A percentile compares a stretch with the other conserved stretches of the same genome.
phyloP scores from a whole-genome alignment of 2,329 filamentous ascomycete species.

The Pseudonectria buxi region DNA sequence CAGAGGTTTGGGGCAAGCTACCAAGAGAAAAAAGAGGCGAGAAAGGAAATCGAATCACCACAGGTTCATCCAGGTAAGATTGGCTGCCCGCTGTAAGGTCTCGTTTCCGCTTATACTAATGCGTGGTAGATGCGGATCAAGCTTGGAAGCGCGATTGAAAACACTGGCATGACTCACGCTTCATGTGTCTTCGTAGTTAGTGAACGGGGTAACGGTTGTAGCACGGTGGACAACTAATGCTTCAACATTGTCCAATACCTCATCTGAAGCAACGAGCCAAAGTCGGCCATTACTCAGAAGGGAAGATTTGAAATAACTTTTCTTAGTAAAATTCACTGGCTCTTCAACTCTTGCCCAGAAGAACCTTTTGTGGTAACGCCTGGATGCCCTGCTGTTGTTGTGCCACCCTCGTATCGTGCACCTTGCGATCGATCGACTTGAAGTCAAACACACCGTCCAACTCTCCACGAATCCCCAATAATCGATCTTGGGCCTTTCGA shows the following conservation, averaged over 20 bases:
- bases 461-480: constrained; percentile 39
- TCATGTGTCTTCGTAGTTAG: too few species aligned
- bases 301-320: too few species aligned
- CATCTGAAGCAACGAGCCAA: too few species aligned
- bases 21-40: constrained; percentile 35
- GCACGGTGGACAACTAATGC: too few species aligned
- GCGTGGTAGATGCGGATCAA: constrained; percentile 16
- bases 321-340: too few species aligned
- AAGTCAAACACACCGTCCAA: constrained; percentile 49
- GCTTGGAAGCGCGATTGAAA: constrained; percentile 13
- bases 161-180: too few species aligned
- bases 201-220: too few species aligned
- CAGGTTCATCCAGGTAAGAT: constrained; percentile 35
- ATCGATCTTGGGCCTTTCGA: constrained; percentile 45
- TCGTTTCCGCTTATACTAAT: constrained; percentile 2
- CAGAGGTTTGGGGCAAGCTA: constrained; percentile 39
- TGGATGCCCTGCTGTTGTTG: constrained; percentile 32
- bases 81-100: neutral
- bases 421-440: constrained; percentile 43
- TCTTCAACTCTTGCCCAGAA: constrained; percentile 24
- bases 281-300: too few species aligned
- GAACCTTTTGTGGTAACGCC: constrained; percentile 32
- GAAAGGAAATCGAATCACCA: constrained; percentile 36
- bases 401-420: constrained; percentile 44
- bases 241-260: too few species aligned